These are phyloP conservation scores for Cardamine resedifolia DNA, from an alignment of 345 rosid genomes.

Conservation along the genomic window DNA sequence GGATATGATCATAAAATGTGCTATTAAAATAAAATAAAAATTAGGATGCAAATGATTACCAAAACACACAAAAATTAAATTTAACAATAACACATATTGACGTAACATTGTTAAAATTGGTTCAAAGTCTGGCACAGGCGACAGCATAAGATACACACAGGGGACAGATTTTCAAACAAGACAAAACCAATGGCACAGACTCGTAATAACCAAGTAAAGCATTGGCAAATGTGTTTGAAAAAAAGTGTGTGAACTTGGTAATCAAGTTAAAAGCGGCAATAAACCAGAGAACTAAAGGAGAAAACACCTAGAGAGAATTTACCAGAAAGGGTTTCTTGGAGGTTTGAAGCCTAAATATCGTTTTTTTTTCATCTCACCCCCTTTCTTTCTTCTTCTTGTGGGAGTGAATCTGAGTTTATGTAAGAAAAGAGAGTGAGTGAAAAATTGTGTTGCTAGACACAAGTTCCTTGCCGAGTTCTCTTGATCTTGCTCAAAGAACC, in stretches of 20 bases:
- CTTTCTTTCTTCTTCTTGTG: background rate
- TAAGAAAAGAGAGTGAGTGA: background rate
- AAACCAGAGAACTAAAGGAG: background rate
- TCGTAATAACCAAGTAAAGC: background rate
- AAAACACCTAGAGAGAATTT: constrained; percentile 1
- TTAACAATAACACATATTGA: background rate
- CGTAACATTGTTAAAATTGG: background rate
- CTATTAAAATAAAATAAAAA: too few species aligned
- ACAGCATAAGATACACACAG: background rate
- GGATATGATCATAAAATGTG: background rate
- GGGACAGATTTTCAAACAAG: background rate
- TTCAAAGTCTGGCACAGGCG: background rate
- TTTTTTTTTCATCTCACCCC: background rate
- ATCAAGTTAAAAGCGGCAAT: constrained; percentile 2
- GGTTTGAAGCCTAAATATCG: background rate
- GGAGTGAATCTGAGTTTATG: too few species aligned
- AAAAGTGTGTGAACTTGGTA: background rate
- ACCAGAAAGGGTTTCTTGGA: background rate
- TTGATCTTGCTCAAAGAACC: background rate
- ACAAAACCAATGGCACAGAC: constrained; percentile 2
- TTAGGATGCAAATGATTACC: background rate
- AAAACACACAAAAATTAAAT: background rate
- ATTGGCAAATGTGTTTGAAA: background rate
- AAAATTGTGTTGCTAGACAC: background rate
- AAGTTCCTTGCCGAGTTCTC: background rate